phyloP scores from a whole-genome alignment of 352 stramenopile genomes.

The Globisporangium emineosum region DNA sequence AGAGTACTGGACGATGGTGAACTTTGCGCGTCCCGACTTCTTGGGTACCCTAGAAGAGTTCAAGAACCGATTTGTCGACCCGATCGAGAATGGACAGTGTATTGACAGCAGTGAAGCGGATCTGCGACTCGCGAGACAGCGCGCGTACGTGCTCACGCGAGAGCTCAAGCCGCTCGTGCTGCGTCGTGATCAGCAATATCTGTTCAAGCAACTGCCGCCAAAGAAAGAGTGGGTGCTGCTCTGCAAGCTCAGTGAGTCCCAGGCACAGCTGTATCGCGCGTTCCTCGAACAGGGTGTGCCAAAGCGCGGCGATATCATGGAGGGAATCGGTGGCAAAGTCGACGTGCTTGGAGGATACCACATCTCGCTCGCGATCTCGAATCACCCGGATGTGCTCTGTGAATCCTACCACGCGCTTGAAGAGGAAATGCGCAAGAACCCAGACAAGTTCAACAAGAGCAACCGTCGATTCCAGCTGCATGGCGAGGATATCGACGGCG shows the following conservation, averaged over 20 bases:
- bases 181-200: constrained; percentile 82
- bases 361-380: constrained; percentile 85
- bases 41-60: constrained; percentile 82
- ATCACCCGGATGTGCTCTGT: constrained; percentile 82
- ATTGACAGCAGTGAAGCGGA: constrained; percentile 76
- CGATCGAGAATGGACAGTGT: constrained; percentile 87
- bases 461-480: constrained; percentile 22
- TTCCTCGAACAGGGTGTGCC: constrained; percentile 70
- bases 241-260: constrained; percentile 74
- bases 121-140: constrained; percentile 61
- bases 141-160: constrained; percentile 76
- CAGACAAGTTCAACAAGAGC: constrained; percentile 27
- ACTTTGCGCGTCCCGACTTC: constrained; percentile 83
- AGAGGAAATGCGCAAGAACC: constrained; percentile 40
- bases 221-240: constrained; percentile 90
- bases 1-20: constrained; percentile 92
- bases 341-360: constrained; percentile 86
- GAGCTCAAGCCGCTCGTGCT: constrained; percentile 81
- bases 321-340: constrained; percentile 35
- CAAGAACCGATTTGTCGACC: constrained; percentile 88
- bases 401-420: constrained; percentile 67
- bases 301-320: constrained; percentile 25
- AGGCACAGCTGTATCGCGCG: constrained; percentile 67
- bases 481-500: constrained; percentile 58
- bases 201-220: constrained; percentile 79